Evolutionary conservation across 306 rosid species (phyloP).

Genomic region (Sicyos edulis): DNA sequence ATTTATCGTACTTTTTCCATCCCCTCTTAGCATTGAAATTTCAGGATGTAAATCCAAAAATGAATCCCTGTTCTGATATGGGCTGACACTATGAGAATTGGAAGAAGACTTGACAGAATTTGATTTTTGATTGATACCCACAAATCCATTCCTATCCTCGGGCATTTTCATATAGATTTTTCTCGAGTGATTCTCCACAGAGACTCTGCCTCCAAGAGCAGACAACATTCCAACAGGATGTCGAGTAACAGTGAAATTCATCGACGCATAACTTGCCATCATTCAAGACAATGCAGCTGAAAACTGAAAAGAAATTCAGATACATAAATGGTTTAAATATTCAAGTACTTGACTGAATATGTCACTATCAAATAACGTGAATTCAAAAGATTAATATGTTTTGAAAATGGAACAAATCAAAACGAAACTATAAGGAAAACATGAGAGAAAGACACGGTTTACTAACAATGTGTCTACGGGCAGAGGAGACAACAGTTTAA

Average conservation of each 20-base stretch:
- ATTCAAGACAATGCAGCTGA: conserved; percentile 16
- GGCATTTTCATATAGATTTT: conserved; percentile 32
- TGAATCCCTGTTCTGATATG: conserved; percentile 66
- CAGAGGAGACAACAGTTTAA: too few species aligned
- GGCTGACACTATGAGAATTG: conserved; percentile 50
- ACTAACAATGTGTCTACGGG: too few species aligned
- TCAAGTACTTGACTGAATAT: background rate
- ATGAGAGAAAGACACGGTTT: too few species aligned
- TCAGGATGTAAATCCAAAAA: conserved; percentile 90
- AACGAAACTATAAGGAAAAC: too few species aligned
- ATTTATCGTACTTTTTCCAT: conserved; percentile 42
- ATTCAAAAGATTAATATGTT: background rate
- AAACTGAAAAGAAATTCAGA: conserved; percentile 13
- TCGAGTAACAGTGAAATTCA: conserved; percentile 44
- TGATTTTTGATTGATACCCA: conserved; percentile 38
- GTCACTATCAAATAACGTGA: background rate
- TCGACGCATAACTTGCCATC: conserved; percentile 56
- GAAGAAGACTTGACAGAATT: conserved; percentile 42
- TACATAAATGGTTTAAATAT: conserved; percentile 17
- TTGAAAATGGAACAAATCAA: too few species aligned
- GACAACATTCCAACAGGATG: conserved; percentile 58
- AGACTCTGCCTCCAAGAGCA: conserved; percentile 35
- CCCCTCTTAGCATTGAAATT: conserved; percentile 86
- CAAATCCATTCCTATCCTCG: conserved; percentile 37
- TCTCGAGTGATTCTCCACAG: conserved; percentile 16